Conservation (phyloP, 179 eudicot species). For the Silene coronaria region DNA sequence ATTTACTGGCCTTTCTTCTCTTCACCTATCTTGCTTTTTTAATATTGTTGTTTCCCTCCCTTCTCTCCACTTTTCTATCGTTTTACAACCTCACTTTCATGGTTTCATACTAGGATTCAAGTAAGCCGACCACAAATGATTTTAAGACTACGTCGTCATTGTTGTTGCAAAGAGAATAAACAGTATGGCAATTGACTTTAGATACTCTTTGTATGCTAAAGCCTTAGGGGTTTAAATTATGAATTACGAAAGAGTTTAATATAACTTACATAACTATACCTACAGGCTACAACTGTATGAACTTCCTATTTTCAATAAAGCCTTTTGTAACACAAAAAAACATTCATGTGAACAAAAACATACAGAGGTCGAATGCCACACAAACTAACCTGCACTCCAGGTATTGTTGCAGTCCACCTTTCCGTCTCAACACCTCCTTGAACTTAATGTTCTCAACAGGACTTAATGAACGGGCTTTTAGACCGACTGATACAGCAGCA, state of each 20-base stretch:
- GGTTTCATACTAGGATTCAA: background rate
- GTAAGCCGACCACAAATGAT: background rate
- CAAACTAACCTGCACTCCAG: conserved; percentile 81
- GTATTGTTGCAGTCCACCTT: conserved; percentile 84
- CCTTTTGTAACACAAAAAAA: background rate
- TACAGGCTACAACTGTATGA: no score
- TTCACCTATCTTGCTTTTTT: background rate
- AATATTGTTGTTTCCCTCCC: background rate
- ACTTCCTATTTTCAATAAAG: background rate
- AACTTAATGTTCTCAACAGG: conserved; percentile 86
- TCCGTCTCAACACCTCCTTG: conserved; percentile 76
- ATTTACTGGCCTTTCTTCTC: background rate
- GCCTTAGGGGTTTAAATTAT: background rate
- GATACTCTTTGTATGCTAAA: background rate
- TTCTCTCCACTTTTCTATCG: background rate
- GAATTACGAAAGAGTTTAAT: background rate
- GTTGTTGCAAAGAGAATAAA: background rate
- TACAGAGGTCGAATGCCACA: conserved; percentile 18
- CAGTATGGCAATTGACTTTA: background rate
- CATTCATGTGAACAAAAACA: background rate
- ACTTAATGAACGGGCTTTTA: conserved; percentile 69
- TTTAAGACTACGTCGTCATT: background rate
- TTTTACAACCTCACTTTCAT: background rate
- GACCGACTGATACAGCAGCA: conserved; percentile 85
- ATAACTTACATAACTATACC: background rate